These are phyloP conservation scores for Didymella pomorum DNA, from an alignment of 2,329 filamentous ascomycete species.

Conservation along the genomic window DNA sequence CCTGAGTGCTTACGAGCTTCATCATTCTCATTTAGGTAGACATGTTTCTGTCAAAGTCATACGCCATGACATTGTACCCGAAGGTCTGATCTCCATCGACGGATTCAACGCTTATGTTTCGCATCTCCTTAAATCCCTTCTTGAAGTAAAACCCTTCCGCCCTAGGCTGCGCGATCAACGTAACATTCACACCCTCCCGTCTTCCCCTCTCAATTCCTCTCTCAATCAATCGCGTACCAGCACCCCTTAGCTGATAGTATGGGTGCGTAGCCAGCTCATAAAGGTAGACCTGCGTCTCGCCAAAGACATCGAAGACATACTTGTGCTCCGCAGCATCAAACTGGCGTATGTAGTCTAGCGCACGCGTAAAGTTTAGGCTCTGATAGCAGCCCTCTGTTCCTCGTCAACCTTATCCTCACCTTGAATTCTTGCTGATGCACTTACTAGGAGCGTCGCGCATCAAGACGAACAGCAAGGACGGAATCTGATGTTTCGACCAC, in stretches of 20 bases:
- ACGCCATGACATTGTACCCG: slow-evolving; percentile 1
- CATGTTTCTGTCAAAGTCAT: neutral
- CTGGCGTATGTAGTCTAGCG: neutral
- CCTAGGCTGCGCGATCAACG: slow-evolving; percentile 2
- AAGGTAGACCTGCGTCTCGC: neutral
- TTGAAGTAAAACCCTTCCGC: neutral
- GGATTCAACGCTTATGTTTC: neutral
- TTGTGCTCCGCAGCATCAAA: neutral
- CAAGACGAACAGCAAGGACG: neutral
- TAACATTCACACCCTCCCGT: neutral
- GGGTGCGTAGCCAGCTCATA: neutral
- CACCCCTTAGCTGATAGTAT: neutral
- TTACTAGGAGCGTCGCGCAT: neutral
- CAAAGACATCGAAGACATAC: neutral
- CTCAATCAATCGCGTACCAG: neutral
- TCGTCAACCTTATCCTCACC: neutral
- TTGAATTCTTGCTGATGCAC: neutral
- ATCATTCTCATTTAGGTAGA: too few relatives aligned
- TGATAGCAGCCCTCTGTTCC: neutral
- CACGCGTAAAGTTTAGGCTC: neutral
- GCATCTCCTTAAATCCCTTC: neutral
- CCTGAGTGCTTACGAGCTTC: too few relatives aligned
- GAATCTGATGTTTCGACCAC: neutral
- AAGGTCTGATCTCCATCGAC: neutral
- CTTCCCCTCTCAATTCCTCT: neutral